Evolutionary conservation across 352 stramenopile species (phyloP), one percentile per base, ranked within the genome.

Genomic region (Elongisporangium undulatum): DNA sequence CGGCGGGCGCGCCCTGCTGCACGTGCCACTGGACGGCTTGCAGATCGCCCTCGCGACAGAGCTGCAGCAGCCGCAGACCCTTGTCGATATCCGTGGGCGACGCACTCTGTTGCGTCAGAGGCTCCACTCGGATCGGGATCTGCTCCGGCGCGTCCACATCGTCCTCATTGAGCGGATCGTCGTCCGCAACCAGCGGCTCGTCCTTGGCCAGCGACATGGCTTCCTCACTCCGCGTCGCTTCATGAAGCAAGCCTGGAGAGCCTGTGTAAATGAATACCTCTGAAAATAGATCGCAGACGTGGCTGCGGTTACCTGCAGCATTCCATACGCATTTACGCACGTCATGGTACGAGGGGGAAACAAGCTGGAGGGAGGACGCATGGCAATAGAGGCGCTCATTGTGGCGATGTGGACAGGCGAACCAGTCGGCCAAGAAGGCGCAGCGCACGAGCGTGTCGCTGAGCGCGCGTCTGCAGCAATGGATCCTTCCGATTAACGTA

Each of bases 381-480:
- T 45, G 34, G 34, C 34, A 17, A 45, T 10, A 17, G 13, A 45
- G 34, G 4, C 34, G 34, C 34, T 45, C 13, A 45, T 4, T 45
- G 34, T 52, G 8, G 52, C 19, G 52, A 4, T 23, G 5, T 64
- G 2, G 20, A 23, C 57, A 95, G 86, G 86, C 86, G 38, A 93
- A 93, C 45, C 86, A 95, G 58, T 79, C 86, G 45, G 82, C 82
- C 16, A 95, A 95, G 71, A 95, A 94, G 67, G 86, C 86, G 23
- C 75, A 93, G 59, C 72, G 73, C 48, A 68, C 80, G 52, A 86
- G 84, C 53, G 72, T 73, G 19, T 85, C 78, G 56, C 76, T 95
- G 55, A 90, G 83, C 54, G 68, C 77, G 20, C 75, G 74, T 10
- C 76, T 95, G 54, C 78, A 92, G 67, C 71, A 84, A 63, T 92